Conservation (phyloP, 1,284 basidiomycete genomes). For the Malassezia slooffiae region DNA sequence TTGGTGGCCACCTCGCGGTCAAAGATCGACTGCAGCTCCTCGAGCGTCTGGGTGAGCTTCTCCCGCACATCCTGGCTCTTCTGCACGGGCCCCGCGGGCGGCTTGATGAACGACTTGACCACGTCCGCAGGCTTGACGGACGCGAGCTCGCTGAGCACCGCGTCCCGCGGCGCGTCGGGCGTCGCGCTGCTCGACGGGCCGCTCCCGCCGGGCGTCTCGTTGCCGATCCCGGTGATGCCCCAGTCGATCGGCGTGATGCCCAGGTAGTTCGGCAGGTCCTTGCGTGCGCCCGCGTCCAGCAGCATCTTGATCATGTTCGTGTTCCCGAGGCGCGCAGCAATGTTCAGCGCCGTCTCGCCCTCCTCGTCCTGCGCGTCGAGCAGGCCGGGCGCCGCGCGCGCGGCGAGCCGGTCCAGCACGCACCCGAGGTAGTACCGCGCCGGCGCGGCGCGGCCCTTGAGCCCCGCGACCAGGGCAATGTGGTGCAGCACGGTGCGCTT, state of each 20-base stretch:
- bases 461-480: conserved; percentile 75
- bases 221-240: conserved; percentile 49
- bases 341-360: conserved; percentile 90
- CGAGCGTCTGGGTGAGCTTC: conserved; percentile 33
- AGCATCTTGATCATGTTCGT: conserved; percentile 73
- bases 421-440: conserved; percentile 88
- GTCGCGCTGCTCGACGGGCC: conserved; percentile 19
- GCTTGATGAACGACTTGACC: conserved; percentile 49
- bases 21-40: conserved; percentile 79
- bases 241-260: conserved; percentile 83
- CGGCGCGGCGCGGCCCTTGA: conserved; percentile 70
- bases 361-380: conserved; percentile 89
- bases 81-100: conserved; percentile 55
- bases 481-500: conserved; percentile 87
- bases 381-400: conserved; percentile 51
- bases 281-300: conserved; percentile 85
- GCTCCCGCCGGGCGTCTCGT: conserved; percentile 3
- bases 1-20: conserved; percentile 72
- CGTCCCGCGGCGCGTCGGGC: conserved; percentile 18
- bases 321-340: conserved; percentile 87
- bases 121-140: conserved; percentile 54
- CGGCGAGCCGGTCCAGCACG: conserved; percentile 60
- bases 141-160: conserved; percentile 23
- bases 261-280: conserved; percentile 80
- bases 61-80: conserved; percentile 82